phyloP scores from a whole-genome alignment of 2,329 filamentous ascomycete genomes.

The Calonectria pauciramosa region DNA sequence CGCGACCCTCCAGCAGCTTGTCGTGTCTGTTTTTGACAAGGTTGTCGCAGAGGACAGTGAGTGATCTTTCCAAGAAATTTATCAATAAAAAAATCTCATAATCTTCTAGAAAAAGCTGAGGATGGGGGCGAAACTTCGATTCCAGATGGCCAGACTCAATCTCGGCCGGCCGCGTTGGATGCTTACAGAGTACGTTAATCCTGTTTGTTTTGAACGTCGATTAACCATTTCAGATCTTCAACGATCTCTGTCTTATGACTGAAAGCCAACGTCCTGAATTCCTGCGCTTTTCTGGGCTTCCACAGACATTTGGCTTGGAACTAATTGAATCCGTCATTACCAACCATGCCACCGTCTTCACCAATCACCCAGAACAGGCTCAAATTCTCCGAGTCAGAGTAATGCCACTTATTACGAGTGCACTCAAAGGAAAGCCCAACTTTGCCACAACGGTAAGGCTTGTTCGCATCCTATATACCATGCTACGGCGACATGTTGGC shows the following conservation, averaged over 20 bases:
- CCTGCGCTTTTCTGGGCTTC: slow-evolving; percentile 81
- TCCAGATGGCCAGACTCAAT: slow-evolving; percentile 73
- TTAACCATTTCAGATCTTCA: slow-evolving; percentile 74
- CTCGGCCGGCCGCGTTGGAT: slow-evolving; percentile 85
- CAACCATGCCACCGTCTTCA: slow-evolving; percentile 86
- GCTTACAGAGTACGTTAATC: slow-evolving; percentile 75
- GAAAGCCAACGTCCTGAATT: slow-evolving; percentile 88
- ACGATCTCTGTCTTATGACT: slow-evolving; percentile 89
- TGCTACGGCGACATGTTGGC: slow-evolving; percentile 83
- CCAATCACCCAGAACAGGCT: slow-evolving; percentile 83
- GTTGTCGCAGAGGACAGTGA: slow-evolving; percentile 85
- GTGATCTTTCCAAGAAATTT: slow-evolving; percentile 44
- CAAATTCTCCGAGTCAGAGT: slow-evolving; percentile 82
- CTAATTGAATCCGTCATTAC: slow-evolving; percentile 91
- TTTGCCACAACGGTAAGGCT: slow-evolving; percentile 88
- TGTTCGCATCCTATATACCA: slow-evolving; percentile 84
- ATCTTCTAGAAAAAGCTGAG: slow-evolving; percentile 54
- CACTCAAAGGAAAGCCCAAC: slow-evolving; percentile 81
- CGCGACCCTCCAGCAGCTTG: slow-evolving; percentile 94
- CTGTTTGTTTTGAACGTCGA: too few species aligned
- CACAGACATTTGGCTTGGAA: slow-evolving; percentile 88
- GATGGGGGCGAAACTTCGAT: slow-evolving; percentile 78
- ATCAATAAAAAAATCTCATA: slow-evolving; percentile 31
- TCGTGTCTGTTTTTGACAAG: slow-evolving; percentile 94
- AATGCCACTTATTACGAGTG: slow-evolving; percentile 85